A percentile compares a stretch with the other conserved stretches of the same genome.
Conservation (phyloP, 495 filamentous ascomycete genomes). For the Amorphotheca resinae region DNA sequence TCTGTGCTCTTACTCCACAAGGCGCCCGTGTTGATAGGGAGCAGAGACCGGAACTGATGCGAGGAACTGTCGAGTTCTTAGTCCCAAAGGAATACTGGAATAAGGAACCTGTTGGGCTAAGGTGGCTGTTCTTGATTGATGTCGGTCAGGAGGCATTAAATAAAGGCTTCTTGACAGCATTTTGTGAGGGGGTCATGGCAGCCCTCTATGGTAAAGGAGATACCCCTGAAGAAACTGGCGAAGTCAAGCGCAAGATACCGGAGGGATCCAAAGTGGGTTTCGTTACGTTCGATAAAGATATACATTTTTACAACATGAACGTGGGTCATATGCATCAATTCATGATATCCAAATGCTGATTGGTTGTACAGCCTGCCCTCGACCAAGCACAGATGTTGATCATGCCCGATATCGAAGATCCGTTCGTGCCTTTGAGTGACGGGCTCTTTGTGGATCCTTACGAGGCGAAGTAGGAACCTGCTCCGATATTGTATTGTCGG, state of each 20-base stretch:
- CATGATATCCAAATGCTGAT: not conserved
- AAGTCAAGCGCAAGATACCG: constrained; percentile 51
- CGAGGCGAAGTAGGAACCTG: constrained; percentile 56
- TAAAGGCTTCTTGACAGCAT: constrained; percentile 78
- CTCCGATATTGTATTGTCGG: not conserved
- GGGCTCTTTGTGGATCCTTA: constrained; percentile 94
- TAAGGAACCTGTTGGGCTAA: constrained; percentile 78
- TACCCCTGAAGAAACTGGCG: constrained; percentile 24
- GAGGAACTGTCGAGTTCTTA: constrained; percentile 88
- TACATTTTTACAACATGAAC: constrained; percentile 94
- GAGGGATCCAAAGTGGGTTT: constrained; percentile 82
- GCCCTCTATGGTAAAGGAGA: constrained; percentile 64
- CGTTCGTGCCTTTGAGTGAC: constrained; percentile 85
- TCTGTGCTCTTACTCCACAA: constrained; percentile 75
- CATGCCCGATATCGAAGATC: constrained; percentile 95
- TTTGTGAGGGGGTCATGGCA: constrained; percentile 77
- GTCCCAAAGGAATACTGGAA: constrained; percentile 99
- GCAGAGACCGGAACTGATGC: constrained; percentile 78
- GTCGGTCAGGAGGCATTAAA: constrained; percentile 81
- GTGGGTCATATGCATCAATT: constrained; percentile 33
- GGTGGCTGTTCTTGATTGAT: constrained; percentile 86
- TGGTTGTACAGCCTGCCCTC: constrained; percentile 43
- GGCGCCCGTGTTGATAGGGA: constrained; percentile 80
- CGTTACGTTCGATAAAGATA: constrained; percentile 86
- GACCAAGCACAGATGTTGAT: constrained; percentile 96